phyloP scores from a whole-genome alignment of 2,329 filamentous ascomycete species.

The Thyridium curvatum region DNA sequence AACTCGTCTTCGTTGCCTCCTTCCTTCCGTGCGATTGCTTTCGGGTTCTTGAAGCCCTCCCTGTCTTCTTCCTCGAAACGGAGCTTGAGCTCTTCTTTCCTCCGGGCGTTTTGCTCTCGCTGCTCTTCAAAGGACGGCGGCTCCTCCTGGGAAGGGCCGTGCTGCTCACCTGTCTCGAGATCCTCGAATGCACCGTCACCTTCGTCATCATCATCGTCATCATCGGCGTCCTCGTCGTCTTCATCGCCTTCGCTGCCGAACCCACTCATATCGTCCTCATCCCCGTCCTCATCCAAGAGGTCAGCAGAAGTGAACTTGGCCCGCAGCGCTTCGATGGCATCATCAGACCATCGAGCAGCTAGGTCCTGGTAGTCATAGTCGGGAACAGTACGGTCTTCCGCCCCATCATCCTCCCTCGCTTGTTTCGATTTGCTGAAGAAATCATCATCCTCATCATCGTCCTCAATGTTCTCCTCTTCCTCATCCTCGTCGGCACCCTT shows the following conservation, averaged over 20 bases:
- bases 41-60: slow-evolving; percentile 92
- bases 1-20: slow-evolving; percentile 70
- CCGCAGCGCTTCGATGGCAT: slow-evolving; percentile 69
- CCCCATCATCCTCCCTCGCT: slow-evolving; percentile 60
- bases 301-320: slow-evolving; percentile 69
- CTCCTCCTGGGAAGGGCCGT: slow-evolving; percentile 37
- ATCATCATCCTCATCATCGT: slow-evolving; percentile 45
- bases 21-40: slow-evolving; percentile 67
- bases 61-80: slow-evolving; percentile 96
- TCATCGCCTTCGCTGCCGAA: slow-evolving; percentile 46
- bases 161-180: slow-evolving; percentile 68
- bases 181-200: slow-evolving; percentile 83
- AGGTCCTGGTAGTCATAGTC: slow-evolving; percentile 73
- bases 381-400: slow-evolving; percentile 75
- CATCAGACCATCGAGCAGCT: slow-evolving; percentile 78
- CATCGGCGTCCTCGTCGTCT: slow-evolving; percentile 43
- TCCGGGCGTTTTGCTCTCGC: slow-evolving; percentile 80
- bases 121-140: slow-evolving; percentile 69
- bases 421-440: slow-evolving; percentile 61
- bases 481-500: slow-evolving; percentile 54
- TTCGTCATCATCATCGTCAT: slow-evolving; percentile 54
- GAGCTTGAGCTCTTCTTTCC: slow-evolving; percentile 90
- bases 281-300: slow-evolving; percentile 48
- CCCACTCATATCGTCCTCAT: slow-evolving; percentile 43
- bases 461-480: slow-evolving; percentile 55